A percentile compares a stretch with the other conserved stretches of the same genome.
These are phyloP conservation scores for Fusarium xylarioides DNA, from an alignment of 2,329 filamentous ascomycete species.

Conservation along the genomic window DNA sequence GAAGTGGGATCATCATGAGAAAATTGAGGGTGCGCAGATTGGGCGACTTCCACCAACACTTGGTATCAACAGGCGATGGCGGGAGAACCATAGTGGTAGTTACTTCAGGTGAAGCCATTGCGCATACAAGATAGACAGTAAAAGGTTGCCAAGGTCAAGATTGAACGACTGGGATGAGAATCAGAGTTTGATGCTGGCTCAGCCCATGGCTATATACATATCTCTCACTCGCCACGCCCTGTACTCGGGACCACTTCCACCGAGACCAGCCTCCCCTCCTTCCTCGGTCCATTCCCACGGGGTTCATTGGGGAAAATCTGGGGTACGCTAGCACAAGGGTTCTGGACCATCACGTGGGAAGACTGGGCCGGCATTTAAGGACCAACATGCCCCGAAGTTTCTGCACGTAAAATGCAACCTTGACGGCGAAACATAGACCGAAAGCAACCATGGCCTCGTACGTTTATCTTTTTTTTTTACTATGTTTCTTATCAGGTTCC, in stretches of 20 bases:
- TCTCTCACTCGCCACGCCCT: not conserved
- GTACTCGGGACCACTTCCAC: not conserved
- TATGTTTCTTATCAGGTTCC: not conserved
- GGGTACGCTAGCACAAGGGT: not conserved
- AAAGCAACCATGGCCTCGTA: not conserved
- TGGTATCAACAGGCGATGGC: not conserved
- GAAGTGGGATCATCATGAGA: not conserved
- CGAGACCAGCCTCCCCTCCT: not conserved
- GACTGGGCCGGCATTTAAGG: not conserved
- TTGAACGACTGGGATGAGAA: not conserved
- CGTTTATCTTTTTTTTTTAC: not conserved
- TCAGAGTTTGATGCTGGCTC: not conserved
- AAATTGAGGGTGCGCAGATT: not conserved
- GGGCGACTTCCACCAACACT: not conserved
- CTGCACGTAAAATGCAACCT: not conserved
- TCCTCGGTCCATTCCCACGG: not conserved
- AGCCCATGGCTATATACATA: not conserved
- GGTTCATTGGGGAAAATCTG: not conserved
- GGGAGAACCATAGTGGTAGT: not conserved
- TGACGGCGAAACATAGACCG: constrained; percentile 1
- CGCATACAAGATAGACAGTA: not conserved
- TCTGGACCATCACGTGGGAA: not conserved
- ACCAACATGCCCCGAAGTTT: not conserved
- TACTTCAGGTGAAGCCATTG: not conserved
- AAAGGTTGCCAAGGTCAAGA: not conserved